Percentiles rank a stretch among this genome's conserved stretches.
Conservation (phyloP, 371 early-diverging fungal genomes). For the Mucor circinelloides region DNA sequence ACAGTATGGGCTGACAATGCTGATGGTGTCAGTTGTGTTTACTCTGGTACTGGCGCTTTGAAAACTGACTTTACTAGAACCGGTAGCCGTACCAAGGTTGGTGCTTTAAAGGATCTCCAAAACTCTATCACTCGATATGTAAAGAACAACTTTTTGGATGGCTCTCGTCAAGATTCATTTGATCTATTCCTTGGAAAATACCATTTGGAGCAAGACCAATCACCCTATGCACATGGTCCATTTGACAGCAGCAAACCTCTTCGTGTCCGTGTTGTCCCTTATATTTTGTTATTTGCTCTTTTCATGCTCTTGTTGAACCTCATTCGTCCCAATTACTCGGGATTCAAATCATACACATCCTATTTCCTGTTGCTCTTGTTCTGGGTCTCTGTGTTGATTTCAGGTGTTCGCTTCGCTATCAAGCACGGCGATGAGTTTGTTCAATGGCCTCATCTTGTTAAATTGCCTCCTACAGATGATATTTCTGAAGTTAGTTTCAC, state of each 20-base stretch:
- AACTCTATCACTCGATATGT: constrained; percentile 88
- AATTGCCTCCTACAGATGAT: constrained; percentile 28
- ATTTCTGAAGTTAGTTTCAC: constrained; percentile 19
- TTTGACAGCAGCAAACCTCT: constrained; percentile 37
- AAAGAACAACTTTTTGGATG: constrained; percentile 94
- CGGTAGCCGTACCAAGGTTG: constrained; percentile 83
- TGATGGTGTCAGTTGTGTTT: constrained; percentile 91
- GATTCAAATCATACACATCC: constrained; percentile 31
- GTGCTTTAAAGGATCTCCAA: constrained; percentile 81
- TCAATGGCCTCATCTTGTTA: constrained; percentile 45
- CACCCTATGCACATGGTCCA: constrained; percentile 17
- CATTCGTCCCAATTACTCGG: constrained; percentile 39
- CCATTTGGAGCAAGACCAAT: constrained; percentile 38
- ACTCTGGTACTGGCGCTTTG: constrained; percentile 97
- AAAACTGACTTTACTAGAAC: constrained; percentile 96
- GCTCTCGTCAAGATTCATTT: constrained; percentile 85
- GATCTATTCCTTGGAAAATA: constrained; percentile 82
- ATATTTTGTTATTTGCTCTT: constrained; percentile 44
- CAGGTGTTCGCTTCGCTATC: constrained; percentile 48
- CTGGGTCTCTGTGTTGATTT: constrained; percentile 53
- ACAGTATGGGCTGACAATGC: constrained; percentile 98
- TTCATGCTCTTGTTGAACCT: constrained; percentile 49
- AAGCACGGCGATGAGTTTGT: constrained; percentile 50
- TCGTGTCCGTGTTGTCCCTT: constrained; percentile 55
- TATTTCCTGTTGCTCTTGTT: constrained; percentile 46